Evolutionary conservation across 1,139 yeast species (phyloP).

Genomic region (Pichia cactophila): DNA sequence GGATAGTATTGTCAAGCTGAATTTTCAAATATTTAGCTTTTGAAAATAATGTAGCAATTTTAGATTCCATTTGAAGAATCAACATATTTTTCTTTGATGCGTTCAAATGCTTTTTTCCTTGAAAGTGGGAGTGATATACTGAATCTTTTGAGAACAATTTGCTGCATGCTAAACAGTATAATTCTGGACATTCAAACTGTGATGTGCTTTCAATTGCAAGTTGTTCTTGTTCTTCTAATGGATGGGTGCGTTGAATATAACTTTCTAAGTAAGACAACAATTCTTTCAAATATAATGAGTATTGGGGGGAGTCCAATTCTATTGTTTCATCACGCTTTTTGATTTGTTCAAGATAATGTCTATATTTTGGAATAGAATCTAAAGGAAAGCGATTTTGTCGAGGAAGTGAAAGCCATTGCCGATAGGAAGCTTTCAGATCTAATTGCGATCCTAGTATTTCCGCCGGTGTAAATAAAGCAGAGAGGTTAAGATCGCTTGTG

Average conservation of each 20-base stretch:
- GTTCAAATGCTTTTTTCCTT: conserved; percentile 71
- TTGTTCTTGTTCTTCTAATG: conserved; percentile 33
- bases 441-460: conserved; percentile 62
- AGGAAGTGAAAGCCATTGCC: conserved; percentile 42
- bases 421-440: conserved; percentile 48
- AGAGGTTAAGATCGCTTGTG: conserved; percentile 42
- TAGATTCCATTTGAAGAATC: conserved; percentile 29
- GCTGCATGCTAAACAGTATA: conserved; percentile 57
- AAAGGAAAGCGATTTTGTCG: conserved; percentile 21
- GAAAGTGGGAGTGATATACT: conserved; percentile 62
- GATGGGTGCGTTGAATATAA: conserved; percentile 42
- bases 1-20: conserved; percentile 42
- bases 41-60: conserved; percentile 30
- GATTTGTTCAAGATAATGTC: conserved; percentile 13
- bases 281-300: conserved; percentile 37
- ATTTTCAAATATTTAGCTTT: conserved; percentile 28
- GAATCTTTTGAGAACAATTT: conserved; percentile 56
- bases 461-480: conserved; percentile 44
- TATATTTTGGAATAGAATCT: conserved; percentile 18
- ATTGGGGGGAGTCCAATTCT: conserved; percentile 20
- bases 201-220: background rate
- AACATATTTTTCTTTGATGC: conserved; percentile 7
- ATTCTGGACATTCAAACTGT: background rate
- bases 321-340: conserved; percentile 10
- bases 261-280: conserved; percentile 40